phyloP scores from a whole-genome alignment of 2,329 filamentous ascomycete genomes.

The Dothideomycetes sp. region DNA sequence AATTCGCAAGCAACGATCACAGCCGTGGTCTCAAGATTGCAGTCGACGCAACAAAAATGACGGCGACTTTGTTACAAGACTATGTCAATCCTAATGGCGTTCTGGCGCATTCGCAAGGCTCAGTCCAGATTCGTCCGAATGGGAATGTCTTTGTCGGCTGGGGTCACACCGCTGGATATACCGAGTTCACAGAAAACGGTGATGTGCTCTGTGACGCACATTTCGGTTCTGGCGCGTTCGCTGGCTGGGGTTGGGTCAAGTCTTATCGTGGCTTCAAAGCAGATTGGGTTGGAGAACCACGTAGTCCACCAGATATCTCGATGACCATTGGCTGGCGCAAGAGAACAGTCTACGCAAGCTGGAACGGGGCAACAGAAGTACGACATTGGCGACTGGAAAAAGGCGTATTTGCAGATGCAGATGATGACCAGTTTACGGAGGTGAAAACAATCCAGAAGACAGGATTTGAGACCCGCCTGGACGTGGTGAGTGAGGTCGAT shows the following conservation, averaged over 20 bases:
- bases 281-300: conserved; percentile 7
- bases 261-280: conserved; percentile 40
- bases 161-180: conserved; percentile 31
- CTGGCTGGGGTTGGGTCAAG: conserved; percentile 25
- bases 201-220: conserved; percentile 41
- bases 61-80: conserved; percentile 16
- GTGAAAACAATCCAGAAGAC: conserved; percentile 9
- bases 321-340: conserved; percentile 11
- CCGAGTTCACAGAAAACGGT: conserved; percentile 33
- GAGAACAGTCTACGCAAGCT: conserved; percentile 8
- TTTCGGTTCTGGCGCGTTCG: conserved; percentile 24
- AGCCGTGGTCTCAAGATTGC: conserved; percentile 17
- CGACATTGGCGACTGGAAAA: conserved; percentile 13
- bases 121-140: conserved; percentile 40
- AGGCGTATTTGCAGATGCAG: conserved; percentile 9
- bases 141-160: conserved; percentile 46
- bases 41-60: conserved; percentile 16
- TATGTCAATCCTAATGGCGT: conserved; percentile 22
- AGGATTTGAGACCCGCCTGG: conserved; percentile 8
- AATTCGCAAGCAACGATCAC: conserved; percentile 32
- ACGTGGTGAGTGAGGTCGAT: not conserved
- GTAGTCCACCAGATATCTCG: conserved; percentile 22
- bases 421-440: conserved; percentile 5
- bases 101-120: conserved; percentile 38
- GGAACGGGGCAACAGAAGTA: conserved; percentile 12